These are phyloP conservation scores for Colletotrichum somersetense DNA, from an alignment of 2,329 filamentous ascomycete species.

Conservation along the genomic window DNA sequence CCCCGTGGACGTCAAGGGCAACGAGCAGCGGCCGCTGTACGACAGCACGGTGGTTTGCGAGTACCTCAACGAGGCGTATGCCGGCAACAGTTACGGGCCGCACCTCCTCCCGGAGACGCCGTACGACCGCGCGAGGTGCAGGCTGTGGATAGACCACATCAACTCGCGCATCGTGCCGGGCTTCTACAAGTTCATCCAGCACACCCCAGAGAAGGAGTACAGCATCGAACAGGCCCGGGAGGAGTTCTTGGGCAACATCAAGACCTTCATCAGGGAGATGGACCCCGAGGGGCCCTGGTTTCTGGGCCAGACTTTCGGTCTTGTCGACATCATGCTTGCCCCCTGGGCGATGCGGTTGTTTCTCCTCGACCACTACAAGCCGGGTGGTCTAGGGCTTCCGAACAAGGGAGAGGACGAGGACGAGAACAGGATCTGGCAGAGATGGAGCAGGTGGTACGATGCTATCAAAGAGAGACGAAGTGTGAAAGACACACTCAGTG, in stretches of 20 bases:
- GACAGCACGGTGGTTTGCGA: slow-evolving; percentile 81
- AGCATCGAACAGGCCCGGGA: slow-evolving; percentile 65
- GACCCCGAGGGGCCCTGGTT: slow-evolving; percentile 72
- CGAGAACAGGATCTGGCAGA: slow-evolving; percentile 70
- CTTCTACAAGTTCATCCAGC: slow-evolving; percentile 74
- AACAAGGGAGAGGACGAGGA: slow-evolving; percentile 46
- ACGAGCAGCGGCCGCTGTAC: slow-evolving; percentile 70
- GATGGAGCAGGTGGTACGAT: slow-evolving; percentile 75
- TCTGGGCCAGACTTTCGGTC: slow-evolving; percentile 69
- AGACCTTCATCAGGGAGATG: slow-evolving; percentile 73
- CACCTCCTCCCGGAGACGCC: slow-evolving; percentile 70
- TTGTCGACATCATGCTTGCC: slow-evolving; percentile 78
- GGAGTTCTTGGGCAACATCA: slow-evolving; percentile 71
- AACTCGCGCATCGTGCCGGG: slow-evolving; percentile 74
- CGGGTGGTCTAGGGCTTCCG: slow-evolving; percentile 63
- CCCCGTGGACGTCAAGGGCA: slow-evolving; percentile 49
- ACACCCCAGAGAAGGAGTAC: slow-evolving; percentile 63
- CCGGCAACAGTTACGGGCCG: slow-evolving; percentile 59
- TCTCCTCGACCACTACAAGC: slow-evolving; percentile 81
- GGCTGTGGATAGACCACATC: slow-evolving; percentile 82
- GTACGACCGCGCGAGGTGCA: slow-evolving; percentile 73
- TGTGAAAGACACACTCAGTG: slow-evolving; percentile 76
- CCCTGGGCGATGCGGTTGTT: slow-evolving; percentile 81
- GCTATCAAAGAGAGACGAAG: slow-evolving; percentile 72
- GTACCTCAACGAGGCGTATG: slow-evolving; percentile 80